A percentile compares a stretch with the other conserved stretches of the same genome.
Evolutionary conservation across 768 basidiomycete species (phyloP).

Genomic region (Amanita rimosa): DNA sequence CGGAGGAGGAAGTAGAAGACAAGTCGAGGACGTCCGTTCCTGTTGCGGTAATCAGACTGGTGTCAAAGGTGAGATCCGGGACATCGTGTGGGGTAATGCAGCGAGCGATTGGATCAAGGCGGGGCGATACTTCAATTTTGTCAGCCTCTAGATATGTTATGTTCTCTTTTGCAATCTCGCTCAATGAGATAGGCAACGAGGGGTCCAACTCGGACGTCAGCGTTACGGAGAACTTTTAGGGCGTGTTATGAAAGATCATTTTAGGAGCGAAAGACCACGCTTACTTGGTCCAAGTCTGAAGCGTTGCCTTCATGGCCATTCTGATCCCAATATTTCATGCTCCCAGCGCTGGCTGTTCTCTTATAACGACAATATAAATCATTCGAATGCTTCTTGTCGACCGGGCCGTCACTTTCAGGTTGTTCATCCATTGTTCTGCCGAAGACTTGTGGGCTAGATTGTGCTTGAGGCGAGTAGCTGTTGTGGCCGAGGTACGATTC

Average conservation of each 20-base stretch:
- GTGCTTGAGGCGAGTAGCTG: not conserved
- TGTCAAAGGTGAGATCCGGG: not conserved
- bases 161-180: not conserved
- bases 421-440: not conserved
- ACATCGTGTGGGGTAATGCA: not conserved
- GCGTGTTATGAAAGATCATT: not conserved
- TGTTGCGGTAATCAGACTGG: not conserved
- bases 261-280: not conserved
- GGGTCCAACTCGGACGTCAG: not conserved
- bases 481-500: not conserved
- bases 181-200: not conserved
- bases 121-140: not conserved
- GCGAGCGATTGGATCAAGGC: not conserved
- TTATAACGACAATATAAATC: slow-evolving; percentile 2
- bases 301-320: not conserved
- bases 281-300: not conserved
- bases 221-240: not conserved
- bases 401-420: not conserved
- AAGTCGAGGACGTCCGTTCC: not conserved
- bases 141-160: not conserved
- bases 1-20: not conserved
- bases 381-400: not conserved
- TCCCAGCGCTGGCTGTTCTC: not conserved
- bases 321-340: slow-evolving; percentile 4
- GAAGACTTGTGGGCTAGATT: not conserved